Conservation (phyloP, 2,329 filamentous ascomycete genomes). For the Diaporthe longicolla region DNA sequence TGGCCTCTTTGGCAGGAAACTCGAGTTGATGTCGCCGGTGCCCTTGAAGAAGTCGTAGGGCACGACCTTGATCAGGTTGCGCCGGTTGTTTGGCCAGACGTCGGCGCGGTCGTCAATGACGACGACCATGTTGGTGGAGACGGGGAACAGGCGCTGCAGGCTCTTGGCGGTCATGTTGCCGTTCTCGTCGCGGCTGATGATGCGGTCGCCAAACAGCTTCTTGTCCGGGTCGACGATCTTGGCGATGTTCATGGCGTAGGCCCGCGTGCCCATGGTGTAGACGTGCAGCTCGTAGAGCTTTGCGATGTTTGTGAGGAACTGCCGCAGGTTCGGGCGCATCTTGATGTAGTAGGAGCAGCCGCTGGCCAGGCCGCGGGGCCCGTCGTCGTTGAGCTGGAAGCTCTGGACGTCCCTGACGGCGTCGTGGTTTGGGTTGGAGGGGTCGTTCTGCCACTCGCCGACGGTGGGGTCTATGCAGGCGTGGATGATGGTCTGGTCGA, state of each 20-base stretch:
- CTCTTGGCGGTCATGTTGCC: constrained; percentile 93
- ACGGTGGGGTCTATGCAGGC: constrained; percentile 97
- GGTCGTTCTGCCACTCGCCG: constrained; percentile 93
- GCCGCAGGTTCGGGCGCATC: constrained; percentile 86
- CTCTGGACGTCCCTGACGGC: constrained; percentile 89
- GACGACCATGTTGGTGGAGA: constrained; percentile 98
- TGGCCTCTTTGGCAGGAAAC: constrained; percentile 87
- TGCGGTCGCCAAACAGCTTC: constrained; percentile 92
- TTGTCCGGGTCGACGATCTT: constrained; percentile 92
- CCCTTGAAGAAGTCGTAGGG: constrained; percentile 99
- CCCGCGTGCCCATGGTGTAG: constrained; percentile 98
- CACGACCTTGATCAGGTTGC: constrained; percentile 93
- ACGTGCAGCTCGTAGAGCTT: constrained; percentile 94
- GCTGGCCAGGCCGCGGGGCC: constrained; percentile 75
- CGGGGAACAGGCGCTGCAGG: constrained; percentile 90
- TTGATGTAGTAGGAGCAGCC: constrained; percentile 99
- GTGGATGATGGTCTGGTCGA: constrained; percentile 99
- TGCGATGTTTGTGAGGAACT: constrained; percentile 84
- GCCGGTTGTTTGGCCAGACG: constrained; percentile 91
- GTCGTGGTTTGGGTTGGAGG: constrained; percentile 89
- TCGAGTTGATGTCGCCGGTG: constrained; percentile 98
- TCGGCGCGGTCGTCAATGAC: constrained; percentile 98
- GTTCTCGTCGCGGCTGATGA: constrained; percentile 97
- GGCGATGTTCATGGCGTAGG: constrained; percentile 94
- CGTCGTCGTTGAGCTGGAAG: constrained; percentile 92